Conservation (phyloP, 2,329 filamentous ascomycete genomes). For the Fusarium domesticum region DNA sequence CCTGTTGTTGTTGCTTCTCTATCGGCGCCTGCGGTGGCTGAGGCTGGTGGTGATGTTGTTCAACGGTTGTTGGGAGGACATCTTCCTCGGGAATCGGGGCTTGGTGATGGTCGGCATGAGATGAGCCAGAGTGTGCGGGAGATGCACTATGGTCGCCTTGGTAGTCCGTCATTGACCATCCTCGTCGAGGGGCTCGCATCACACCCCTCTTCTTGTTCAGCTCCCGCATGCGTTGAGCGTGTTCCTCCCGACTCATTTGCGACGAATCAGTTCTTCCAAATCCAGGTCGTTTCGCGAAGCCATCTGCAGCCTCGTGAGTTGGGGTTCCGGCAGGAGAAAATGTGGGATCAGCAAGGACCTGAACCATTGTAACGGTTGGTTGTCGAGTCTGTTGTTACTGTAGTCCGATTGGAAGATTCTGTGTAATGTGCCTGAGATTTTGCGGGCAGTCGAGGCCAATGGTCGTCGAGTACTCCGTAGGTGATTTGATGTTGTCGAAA, state of each 20-base stretch:
- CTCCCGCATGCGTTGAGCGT: constrained; percentile 39
- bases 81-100: constrained; percentile 37
- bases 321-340: constrained; percentile 27
- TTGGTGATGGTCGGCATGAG: constrained; percentile 28
- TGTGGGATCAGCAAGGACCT: constrained; percentile 30
- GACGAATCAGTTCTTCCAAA: constrained; percentile 25
- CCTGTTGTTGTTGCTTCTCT: constrained; percentile 16
- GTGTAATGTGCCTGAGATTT: background rate
- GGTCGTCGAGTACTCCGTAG: constrained; percentile 1
- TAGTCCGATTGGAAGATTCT: constrained; percentile 5
- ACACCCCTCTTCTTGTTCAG: constrained; percentile 35
- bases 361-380: constrained; percentile 30
- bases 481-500: no score
- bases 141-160: constrained; percentile 31
- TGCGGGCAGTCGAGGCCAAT: constrained; percentile 1
- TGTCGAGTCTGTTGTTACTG: constrained; percentile 1
- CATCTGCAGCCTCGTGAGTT: constrained; percentile 24
- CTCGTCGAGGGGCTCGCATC: constrained; percentile 42
- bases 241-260: constrained; percentile 41
- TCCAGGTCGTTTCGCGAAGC: constrained; percentile 20
- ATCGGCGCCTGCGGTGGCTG: constrained; percentile 12
- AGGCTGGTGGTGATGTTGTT: constrained; percentile 8
- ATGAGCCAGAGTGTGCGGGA: constrained; percentile 18
- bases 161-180: constrained; percentile 48
- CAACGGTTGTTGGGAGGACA: constrained; percentile 7